These are phyloP conservation scores for Oryza glumipatula DNA, from an alignment of 176 grass and related monocot species.

Conservation along the genomic window DNA sequence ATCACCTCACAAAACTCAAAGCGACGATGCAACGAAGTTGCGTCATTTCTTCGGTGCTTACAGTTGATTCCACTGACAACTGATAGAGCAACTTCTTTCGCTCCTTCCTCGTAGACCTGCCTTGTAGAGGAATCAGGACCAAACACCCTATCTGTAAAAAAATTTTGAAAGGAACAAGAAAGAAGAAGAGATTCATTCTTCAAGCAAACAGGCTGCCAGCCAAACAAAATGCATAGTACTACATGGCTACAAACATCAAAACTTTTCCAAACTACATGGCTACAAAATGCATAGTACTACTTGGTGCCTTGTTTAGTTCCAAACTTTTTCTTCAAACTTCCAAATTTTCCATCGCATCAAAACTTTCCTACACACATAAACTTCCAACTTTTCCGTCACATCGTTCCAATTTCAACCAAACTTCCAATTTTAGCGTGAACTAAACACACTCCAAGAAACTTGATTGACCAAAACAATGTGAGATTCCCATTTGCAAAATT, in stretches of 20 bases:
- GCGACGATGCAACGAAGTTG: background rate
- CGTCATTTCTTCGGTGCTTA: constrained; percentile 40
- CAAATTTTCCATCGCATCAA: too few species aligned
- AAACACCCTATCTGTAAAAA: constrained; percentile 85
- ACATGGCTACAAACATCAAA: too few species aligned
- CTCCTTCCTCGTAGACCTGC: constrained; percentile 86
- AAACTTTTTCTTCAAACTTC: too few species aligned
- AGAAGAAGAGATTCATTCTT: constrained; percentile 22
- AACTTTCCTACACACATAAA: too few species aligned
- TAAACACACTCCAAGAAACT: too few species aligned
- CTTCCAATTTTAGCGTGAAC: too few species aligned
- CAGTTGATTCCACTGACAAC: constrained; percentile 93
- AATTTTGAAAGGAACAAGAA: background rate
- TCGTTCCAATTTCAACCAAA: too few species aligned
- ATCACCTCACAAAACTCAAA: constrained; percentile 12
- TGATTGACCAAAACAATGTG: background rate
- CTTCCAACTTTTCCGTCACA: too few species aligned
- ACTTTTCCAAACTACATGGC: too few species aligned
- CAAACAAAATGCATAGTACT: background rate
- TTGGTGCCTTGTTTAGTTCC: too few species aligned
- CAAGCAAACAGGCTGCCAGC: background rate
- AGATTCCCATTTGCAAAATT: constrained; percentile 20
- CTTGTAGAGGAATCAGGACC: constrained; percentile 60
- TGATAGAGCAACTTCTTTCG: constrained; percentile 90
- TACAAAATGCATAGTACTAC: too few species aligned